Conservation (phyloP, 495 filamentous ascomycete genomes). For the Jackrogersella multiformis region DNA sequence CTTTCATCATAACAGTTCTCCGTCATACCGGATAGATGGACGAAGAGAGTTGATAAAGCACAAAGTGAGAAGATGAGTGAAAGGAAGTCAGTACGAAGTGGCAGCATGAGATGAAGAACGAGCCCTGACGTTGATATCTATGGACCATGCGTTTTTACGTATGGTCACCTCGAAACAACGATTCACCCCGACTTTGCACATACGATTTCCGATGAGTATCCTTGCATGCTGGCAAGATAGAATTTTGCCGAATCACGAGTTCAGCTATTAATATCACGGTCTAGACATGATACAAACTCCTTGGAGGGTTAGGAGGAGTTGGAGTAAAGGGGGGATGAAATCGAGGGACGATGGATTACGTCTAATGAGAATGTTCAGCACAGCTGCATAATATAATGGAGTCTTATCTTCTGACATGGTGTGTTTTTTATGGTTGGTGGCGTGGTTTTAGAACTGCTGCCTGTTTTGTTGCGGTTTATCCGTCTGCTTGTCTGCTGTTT, state of each 20-base stretch:
- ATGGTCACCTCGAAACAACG: not conserved
- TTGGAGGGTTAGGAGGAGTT: not conserved
- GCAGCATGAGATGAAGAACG: not conserved
- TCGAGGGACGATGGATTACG: not conserved
- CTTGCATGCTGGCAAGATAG: not conserved
- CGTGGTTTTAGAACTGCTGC: too few species aligned
- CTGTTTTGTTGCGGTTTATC: too few species aligned
- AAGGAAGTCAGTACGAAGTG: not conserved
- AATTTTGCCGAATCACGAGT: not conserved
- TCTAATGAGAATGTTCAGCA: constrained; percentile 1
- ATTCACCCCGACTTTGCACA: not conserved
- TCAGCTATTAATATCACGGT: not conserved
- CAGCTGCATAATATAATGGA: not conserved
- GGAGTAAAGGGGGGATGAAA: not conserved
- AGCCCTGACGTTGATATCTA: not conserved
- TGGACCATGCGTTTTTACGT: not conserved
- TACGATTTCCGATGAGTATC: not conserved
- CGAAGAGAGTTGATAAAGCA: not conserved
- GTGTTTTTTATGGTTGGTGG: too few species aligned
- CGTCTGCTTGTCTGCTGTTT: too few species aligned
- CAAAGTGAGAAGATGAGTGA: not conserved
- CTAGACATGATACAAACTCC: not conserved
- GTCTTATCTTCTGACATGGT: too few species aligned
- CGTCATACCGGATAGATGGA: not conserved
- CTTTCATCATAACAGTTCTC: not conserved